phyloP scores from a whole-genome alignment of 192 early-diverging fungal species.

The Paraglomus occultum region DNA sequence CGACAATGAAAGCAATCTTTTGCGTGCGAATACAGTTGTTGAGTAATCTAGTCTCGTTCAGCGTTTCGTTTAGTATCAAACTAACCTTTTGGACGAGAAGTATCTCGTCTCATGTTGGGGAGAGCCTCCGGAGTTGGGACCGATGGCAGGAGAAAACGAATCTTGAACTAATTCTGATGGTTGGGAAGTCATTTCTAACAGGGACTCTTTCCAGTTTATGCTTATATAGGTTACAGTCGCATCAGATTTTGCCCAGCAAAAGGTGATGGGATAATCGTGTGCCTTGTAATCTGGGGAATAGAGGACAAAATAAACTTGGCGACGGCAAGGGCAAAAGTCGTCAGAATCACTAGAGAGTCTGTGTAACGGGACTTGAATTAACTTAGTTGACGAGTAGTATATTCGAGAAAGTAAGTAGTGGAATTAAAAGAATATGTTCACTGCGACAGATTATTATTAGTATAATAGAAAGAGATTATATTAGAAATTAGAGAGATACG shows the following conservation, averaged over 20 bases:
- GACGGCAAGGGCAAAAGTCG: constrained; percentile 13
- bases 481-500: constrained; percentile 23
- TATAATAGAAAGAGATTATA: constrained; percentile 24
- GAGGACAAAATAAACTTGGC: constrained; percentile 9
- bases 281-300: not conserved
- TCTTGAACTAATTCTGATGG: constrained; percentile 27
- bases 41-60: too few species aligned
- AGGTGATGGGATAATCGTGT: constrained; percentile 16
- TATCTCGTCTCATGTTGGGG: constrained; percentile 28
- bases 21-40: not conserved
- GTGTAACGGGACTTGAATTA: constrained; percentile 12
- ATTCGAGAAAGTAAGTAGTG: not conserved
- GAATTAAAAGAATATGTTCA: constrained; percentile 16
- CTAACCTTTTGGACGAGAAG: constrained; percentile 31
- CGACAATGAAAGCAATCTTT: not conserved
- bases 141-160: constrained; percentile 1
- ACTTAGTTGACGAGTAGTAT: constrained; percentile 15
- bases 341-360: constrained; percentile 18
- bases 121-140: constrained; percentile 10
- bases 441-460: constrained; percentile 21
- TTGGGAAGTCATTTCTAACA: constrained; percentile 23
- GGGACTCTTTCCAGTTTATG: not conserved
- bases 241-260: constrained; percentile 29
- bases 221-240: not conserved
- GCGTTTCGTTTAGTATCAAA: not conserved